phyloP scores from a whole-genome alignment of 371 early-diverging fungal genomes.

The Zopfochytrium polystomum region DNA sequence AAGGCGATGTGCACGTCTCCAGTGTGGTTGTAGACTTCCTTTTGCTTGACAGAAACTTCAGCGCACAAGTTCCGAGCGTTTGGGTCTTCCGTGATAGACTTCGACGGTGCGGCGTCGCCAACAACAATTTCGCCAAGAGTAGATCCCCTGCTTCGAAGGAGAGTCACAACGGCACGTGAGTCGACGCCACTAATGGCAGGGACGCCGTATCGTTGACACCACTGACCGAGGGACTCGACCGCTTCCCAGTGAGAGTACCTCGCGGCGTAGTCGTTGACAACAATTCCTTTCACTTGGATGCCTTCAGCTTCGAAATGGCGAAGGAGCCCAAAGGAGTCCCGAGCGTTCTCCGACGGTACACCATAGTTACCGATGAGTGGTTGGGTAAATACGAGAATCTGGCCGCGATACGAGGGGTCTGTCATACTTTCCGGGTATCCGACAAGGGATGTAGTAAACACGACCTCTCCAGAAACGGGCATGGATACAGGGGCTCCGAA shows the following conservation, averaged over 20 bases:
- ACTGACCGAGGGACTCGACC: slow-evolving; percentile 78
- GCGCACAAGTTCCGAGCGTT: slow-evolving; percentile 77
- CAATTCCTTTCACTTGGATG: slow-evolving; percentile 74
- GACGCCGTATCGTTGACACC: slow-evolving; percentile 82
- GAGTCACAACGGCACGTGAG: slow-evolving; percentile 85
- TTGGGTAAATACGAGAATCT: slow-evolving; percentile 79
- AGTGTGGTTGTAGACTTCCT: slow-evolving; percentile 66
- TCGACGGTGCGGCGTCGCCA: slow-evolving; percentile 44
- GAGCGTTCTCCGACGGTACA: slow-evolving; percentile 69
- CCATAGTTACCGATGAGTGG: slow-evolving; percentile 88
- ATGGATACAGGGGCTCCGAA: slow-evolving; percentile 42
- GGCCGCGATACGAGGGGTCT: slow-evolving; percentile 81
- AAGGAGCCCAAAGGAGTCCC: slow-evolving; percentile 77
- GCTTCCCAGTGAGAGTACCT: slow-evolving; percentile 93
- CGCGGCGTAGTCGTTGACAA: slow-evolving; percentile 80
- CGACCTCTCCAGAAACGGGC: slow-evolving; percentile 45
- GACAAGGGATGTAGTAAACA: slow-evolving; percentile 87
- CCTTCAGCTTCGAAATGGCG: slow-evolving; percentile 81
- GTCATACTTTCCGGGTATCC: slow-evolving; percentile 90
- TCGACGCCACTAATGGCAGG: slow-evolving; percentile 93
- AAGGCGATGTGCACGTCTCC: slow-evolving; percentile 39
- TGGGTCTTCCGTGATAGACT: slow-evolving; percentile 61
- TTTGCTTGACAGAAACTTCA: slow-evolving; percentile 65
- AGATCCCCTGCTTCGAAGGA: slow-evolving; percentile 80
- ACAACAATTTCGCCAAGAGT: slow-evolving; percentile 72